phyloP scores from a whole-genome alignment of 768 basidiomycete species.

The Mycena haematopus region DNA sequence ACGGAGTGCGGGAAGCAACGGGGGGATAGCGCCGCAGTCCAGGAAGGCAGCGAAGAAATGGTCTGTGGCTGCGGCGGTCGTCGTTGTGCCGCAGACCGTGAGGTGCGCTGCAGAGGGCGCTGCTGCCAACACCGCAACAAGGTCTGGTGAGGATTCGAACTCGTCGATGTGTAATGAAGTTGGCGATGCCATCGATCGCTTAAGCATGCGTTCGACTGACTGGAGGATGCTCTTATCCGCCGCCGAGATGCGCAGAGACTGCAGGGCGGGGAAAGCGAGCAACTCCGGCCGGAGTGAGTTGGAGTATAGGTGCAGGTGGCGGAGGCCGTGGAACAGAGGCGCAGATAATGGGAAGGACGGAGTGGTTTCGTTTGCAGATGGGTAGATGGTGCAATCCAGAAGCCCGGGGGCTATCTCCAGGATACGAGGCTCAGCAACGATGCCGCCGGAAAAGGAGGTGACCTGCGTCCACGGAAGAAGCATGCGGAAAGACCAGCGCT shows the following conservation, averaged over 20 bases:
- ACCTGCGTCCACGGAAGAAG: background rate
- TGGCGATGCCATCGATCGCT: constrained; percentile 14
- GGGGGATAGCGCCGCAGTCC: background rate
- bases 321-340: background rate
- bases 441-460: background rate
- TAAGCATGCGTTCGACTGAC: constrained; percentile 7
- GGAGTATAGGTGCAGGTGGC: background rate
- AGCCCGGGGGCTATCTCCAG: background rate
- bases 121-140: background rate
- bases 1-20: background rate
- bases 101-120: constrained; percentile 2
- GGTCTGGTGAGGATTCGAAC: background rate
- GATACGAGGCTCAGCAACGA: background rate
- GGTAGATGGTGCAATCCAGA: background rate
- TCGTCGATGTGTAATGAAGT: constrained; percentile 8
- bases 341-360: background rate
- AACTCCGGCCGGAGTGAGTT: background rate
- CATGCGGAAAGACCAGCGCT: background rate
- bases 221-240: background rate
- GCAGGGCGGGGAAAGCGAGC: constrained; percentile 10
- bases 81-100: background rate
- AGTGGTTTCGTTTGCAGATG: background rate
- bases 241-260: background rate
- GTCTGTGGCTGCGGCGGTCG: background rate
- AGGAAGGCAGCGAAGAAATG: constrained; percentile 2